Conservation (phyloP, 75 land plant genomes). For the Gnetum montanum region DNA sequence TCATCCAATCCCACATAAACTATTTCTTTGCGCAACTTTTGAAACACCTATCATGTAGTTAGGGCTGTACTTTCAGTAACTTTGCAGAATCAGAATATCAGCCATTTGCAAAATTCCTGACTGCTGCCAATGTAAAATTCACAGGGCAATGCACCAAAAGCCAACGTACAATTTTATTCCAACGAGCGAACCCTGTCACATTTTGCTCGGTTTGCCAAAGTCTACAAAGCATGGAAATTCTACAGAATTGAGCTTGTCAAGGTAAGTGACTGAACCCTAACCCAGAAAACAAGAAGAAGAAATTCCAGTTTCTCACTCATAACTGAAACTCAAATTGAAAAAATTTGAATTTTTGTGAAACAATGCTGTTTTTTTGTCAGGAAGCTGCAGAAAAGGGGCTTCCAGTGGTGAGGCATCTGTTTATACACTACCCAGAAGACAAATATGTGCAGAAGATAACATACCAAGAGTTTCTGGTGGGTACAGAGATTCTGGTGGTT, state of each 20-base stretch:
- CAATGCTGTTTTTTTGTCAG: constrained; percentile 18
- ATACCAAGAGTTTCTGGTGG: constrained; percentile 83
- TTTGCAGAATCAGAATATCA: no score
- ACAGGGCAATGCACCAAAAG: constrained; percentile 81
- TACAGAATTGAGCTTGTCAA: constrained; percentile 78
- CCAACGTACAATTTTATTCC: constrained; percentile 75
- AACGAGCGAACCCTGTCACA: constrained; percentile 52
- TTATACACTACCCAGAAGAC: constrained; percentile 83
- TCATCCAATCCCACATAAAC: no score
- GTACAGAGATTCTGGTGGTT: constrained; percentile 76
- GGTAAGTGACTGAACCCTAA: no score
- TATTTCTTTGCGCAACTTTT: no score
- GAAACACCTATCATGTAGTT: no score
- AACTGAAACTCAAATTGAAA: not conserved
- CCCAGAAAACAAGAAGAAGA: no score
- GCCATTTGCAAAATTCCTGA: no score
- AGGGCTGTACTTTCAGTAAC: no score
- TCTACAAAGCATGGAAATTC: constrained; percentile 87
- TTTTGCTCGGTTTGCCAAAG: constrained; percentile 77
- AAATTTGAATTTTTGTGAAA: not conserved
- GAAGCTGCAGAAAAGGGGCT: constrained; percentile 68
- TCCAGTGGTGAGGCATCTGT: constrained; percentile 78
- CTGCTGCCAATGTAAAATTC: no score
- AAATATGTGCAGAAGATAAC: constrained; percentile 44
- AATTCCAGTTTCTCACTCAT: no score